Base-by-base conservation (phyloP, 2,329 filamentous ascomycete genomes). In the Zymoseptoria tritici region DNA sequence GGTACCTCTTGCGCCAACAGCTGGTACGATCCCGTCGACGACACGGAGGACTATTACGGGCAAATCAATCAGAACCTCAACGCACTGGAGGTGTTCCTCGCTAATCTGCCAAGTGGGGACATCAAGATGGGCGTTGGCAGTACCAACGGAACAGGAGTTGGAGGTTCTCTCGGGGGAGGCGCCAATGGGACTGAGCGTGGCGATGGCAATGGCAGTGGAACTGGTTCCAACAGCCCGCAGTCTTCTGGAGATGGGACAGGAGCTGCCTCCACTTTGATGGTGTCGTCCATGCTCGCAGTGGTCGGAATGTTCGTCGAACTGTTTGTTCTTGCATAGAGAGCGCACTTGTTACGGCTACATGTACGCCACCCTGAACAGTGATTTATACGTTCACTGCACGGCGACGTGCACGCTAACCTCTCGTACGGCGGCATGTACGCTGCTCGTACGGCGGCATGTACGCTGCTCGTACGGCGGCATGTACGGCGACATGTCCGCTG, bases 61-160 rank as follows among this genome's bases (percentile, higher is more conserved):
- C 36, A 46, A 16, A 11, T 46, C 36, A 46, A 46, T 11, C 36
- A 46, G 66, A 77, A 82, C 66, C 79, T 85, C 77, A 77, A 76
- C 55, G 81, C 79, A 0, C 71, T 85, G 7, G 80, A 79, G 49
- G 75, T 79, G 24, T 75, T 84, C 56, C 66, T 74, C 52, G 76
- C 75, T 26, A 69, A 75, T 55, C 65, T 79, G 22, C 61, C 61
- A 2, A 46, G 13, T 6, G 36, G 36, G 13, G 36, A 46, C 16
- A 46, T 46, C 16, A 46, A 46, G 36, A 46, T 46, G 11, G 36
- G 4, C 2, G 4, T n/a, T 46, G 36, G 36, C 36, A 46, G 36
- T 46, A n/a, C 36, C 36, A n/a, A 42, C 4, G 36, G 16, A 42
- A 42, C 36, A 16, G 36, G 36, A 16, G 16, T 13, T 6, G 36